Evolutionary conservation across 1,284 basidiomycete species (phyloP), one percentile per base, ranked within the genome.

Genomic region (Neolentinus lepideus): DNA sequence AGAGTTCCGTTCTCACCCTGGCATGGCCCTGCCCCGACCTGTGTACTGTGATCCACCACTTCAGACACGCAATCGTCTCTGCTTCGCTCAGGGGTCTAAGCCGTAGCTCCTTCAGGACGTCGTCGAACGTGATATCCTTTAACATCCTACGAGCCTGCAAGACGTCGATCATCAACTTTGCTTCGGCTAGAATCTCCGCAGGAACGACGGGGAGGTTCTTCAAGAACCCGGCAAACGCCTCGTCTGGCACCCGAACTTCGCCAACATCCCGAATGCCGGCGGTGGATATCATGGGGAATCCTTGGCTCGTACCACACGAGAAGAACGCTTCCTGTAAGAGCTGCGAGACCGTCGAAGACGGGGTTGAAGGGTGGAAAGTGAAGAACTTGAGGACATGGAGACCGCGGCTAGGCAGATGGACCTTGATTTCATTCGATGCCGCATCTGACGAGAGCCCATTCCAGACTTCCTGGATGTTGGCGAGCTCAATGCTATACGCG

Each of bases 361-460:
- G 97, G 0, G 94, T 95, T 0, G 94, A 95, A 0, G 79, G 72
- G 60, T 86, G 79, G 69, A 93, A 97, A 1, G 88, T 88, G 76
- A 98, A 94, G 73, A 98, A 94, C 60, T 85, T 86, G 59, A 98
- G 78, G 3, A 88, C 82, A 63, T 99, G 95, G 14, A 95, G 72
- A 10, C 87, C 89, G 10, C 87, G 80, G 21, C 72, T 71, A n/a
- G 73, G 76, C 14, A 93, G 68, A 73, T 79, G 78, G 19, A 67
- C 66, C 54, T 75, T 71, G 12, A 83, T 60, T 38, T 84, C 77
- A 22, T 64, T 59, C 38, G 67, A 71, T 11, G 71, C 68, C n/a
- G 71, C 79, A 35, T 73, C 77, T 21, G n/a, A 6, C 10, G 24
- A 4, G 24, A 25, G 19, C 19, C 43, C 43, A 33, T 75, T 73